Evolutionary conservation across 176 grass and related monocot species (phyloP).

Genomic region (Carex myosuroides): DNA sequence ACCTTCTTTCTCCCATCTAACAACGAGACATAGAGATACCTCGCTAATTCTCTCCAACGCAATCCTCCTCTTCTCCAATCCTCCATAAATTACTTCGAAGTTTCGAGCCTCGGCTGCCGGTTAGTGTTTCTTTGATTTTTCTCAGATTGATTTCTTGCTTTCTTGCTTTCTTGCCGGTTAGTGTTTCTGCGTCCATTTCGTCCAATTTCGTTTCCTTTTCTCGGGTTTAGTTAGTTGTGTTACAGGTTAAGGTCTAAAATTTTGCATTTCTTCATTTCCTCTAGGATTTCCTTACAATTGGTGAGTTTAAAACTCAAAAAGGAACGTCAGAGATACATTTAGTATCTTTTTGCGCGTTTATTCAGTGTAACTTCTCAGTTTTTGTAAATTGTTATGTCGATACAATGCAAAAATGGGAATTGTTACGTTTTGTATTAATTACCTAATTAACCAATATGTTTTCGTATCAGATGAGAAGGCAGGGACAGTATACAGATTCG

Average conservation of each 20-base stretch:
- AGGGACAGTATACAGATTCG: not conserved
- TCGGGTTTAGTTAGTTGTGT: not conserved
- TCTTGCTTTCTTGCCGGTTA: not conserved
- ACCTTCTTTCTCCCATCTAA: not conserved
- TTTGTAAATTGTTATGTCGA: not conserved
- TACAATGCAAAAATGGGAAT: not conserved
- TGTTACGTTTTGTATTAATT: not conserved
- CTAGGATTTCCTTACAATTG: not conserved
- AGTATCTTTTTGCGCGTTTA: not conserved
- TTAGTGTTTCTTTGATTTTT: not conserved
- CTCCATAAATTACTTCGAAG: not conserved
- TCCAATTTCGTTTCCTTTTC: not conserved
- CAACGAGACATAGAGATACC: not conserved
- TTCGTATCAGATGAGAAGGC: constrained; percentile 16
- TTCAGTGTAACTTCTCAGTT: not conserved
- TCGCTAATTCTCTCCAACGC: not conserved
- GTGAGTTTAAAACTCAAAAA: not conserved
- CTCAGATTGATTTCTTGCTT: not conserved
- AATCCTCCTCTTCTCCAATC: not conserved
- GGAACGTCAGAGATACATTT: not conserved
- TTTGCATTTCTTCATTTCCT: not conserved
- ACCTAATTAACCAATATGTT: not conserved
- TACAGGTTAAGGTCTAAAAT: not conserved
- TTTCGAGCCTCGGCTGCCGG: not conserved
- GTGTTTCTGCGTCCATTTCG: not conserved